Evolutionary conservation across 2,329 filamentous ascomycete genomes (phyloP).

Genomic region (Pestalotiopsis sp.): DNA sequence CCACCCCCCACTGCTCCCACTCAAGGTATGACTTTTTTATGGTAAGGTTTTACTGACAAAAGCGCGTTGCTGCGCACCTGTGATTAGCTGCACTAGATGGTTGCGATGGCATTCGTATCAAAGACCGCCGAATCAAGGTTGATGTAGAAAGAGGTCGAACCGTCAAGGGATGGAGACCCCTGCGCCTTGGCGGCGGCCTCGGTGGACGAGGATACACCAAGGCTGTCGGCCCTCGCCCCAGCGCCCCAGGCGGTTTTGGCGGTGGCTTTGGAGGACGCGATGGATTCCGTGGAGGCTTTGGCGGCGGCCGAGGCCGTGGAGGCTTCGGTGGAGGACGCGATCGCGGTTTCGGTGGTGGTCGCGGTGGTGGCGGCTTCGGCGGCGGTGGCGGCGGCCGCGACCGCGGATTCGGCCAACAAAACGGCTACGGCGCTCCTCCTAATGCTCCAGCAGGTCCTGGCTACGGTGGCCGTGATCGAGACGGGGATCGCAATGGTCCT

Average conservation of each 20-base stretch:
- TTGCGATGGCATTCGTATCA: conserved; percentile 88
- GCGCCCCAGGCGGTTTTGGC: conserved; percentile 62
- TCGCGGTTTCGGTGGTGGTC: conserved; percentile 55
- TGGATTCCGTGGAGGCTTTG: conserved; percentile 57
- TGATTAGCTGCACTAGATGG: conserved; percentile 84
- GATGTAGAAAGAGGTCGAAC: conserved; percentile 96
- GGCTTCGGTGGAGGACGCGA: conserved; percentile 54
- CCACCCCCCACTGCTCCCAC: not conserved
- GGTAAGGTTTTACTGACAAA: conserved; percentile 72
- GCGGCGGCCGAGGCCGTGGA: conserved; percentile 48
- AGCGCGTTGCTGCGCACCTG: conserved; percentile 59
- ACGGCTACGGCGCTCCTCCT: conserved; percentile 55
- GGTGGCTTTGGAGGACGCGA: conserved; percentile 60
- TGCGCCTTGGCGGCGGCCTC: conserved; percentile 87
- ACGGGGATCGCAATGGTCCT: conserved; percentile 48
- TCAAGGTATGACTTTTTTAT: conserved; percentile 45
- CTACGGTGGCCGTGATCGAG: conserved; percentile 48
- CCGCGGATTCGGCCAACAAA: conserved; percentile 43
- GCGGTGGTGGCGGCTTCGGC: conserved; percentile 51
- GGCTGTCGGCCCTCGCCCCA: conserved; percentile 70
- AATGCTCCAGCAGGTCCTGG: conserved; percentile 65
- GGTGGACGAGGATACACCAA: conserved; percentile 94
- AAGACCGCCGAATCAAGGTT: conserved; percentile 87
- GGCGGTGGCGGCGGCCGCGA: conserved; percentile 50
- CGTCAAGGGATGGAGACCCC: conserved; percentile 90